Conservation (phyloP, 2,329 filamentous ascomycete species). For the Leptographium wingfieldii region DNA sequence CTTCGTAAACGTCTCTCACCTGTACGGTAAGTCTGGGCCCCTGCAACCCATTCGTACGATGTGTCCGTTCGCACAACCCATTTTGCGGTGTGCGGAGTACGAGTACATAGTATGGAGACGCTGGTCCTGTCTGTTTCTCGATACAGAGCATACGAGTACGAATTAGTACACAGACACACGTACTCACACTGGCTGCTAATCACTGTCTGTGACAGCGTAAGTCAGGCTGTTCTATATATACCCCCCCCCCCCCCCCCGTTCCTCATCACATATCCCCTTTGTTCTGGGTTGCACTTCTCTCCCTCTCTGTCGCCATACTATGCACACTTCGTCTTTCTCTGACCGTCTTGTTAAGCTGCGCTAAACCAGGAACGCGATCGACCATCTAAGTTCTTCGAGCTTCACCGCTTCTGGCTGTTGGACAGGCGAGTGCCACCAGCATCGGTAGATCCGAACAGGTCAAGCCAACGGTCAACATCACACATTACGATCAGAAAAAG, state of each 20-base stretch:
- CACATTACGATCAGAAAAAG: not conserved
- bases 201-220: not conserved
- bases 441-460: not conserved
- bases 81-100: slow-evolving; percentile 1
- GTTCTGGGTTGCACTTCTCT: not conserved
- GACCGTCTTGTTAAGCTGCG: not conserved
- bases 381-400: not conserved
- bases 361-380: not conserved
- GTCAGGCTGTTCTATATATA: not conserved
- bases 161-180: not conserved
- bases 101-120: not conserved
- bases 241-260: not conserved
- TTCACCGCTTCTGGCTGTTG: not conserved
- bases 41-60: not conserved
- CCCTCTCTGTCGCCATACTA: not conserved
- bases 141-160: not conserved
- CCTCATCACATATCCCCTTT: not conserved
- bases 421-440: not conserved
- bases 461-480: not conserved
- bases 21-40: not conserved
- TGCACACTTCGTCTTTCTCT: not conserved
- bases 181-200: not conserved
- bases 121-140: not conserved
- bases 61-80: not conserved
- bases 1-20: not conserved